Evolutionary conservation across 1,139 yeast species (phyloP).

Genomic region (Fermentozyma sake): DNA sequence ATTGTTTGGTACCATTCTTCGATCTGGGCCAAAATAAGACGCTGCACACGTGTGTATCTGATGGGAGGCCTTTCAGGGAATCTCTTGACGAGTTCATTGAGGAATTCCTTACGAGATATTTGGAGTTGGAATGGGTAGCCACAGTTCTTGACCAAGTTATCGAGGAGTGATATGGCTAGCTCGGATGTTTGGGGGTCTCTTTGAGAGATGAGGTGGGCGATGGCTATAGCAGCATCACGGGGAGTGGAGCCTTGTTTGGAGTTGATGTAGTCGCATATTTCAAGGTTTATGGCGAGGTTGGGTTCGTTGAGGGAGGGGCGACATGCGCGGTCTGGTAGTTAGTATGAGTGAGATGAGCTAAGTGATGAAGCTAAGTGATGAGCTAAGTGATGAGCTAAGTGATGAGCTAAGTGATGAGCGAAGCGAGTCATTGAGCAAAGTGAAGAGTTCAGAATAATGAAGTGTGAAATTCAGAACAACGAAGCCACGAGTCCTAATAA

Average conservation of each 20-base stretch:
- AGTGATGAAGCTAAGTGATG: constrained; percentile 1
- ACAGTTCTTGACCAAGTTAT: constrained; percentile 92
- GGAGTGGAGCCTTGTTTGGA: constrained; percentile 90
- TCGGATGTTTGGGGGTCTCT: constrained; percentile 76
- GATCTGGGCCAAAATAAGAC: constrained; percentile 80
- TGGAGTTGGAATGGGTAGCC: constrained; percentile 97
- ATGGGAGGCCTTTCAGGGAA: constrained; percentile 95
- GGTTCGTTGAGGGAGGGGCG: constrained; percentile 83
- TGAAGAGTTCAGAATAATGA: too few species aligned
- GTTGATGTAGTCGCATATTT: constrained; percentile 89
- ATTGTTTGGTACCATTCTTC: constrained; percentile 98
- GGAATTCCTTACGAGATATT: constrained; percentile 88
- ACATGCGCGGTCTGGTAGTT: constrained; percentile 71
- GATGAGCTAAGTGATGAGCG: too few species aligned
- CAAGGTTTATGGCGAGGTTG: constrained; percentile 80
- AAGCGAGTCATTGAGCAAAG: too few species aligned
- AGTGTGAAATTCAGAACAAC: too few species aligned
- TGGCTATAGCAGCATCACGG: constrained; percentile 89
- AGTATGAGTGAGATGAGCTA: constrained; percentile 9
- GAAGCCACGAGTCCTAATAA: too few species aligned
- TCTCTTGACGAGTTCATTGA: constrained; percentile 85
- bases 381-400: background rate
- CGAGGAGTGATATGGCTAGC: constrained; percentile 58
- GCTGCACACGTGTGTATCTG: constrained; percentile 77
- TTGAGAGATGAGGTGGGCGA: constrained; percentile 78